Percentiles rank a stretch among this genome's conserved stretches.
Conservation (phyloP, 306 rosid genomes). For the Inga leiocalycina region DNA sequence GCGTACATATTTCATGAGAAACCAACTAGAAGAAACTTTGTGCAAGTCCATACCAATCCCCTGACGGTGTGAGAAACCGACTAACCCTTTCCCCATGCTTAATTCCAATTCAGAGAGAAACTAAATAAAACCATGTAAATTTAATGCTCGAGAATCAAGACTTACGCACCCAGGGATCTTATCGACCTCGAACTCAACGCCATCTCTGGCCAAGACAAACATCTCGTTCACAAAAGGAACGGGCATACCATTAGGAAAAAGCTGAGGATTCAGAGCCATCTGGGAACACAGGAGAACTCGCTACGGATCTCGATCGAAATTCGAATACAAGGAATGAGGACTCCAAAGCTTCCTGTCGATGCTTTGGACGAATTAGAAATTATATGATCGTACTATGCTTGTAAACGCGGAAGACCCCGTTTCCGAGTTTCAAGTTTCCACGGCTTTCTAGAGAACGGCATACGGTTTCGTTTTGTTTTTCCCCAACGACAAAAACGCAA, state of each 20-base stretch:
- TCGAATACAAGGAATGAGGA: not conserved
- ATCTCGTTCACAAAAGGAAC: conserved; percentile 84
- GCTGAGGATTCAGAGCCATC: conserved; percentile 94
- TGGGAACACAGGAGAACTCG: not conserved
- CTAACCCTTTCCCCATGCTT: not conserved
- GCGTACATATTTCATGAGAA: not conserved
- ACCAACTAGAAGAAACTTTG: not conserved
- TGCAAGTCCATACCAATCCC: not conserved
- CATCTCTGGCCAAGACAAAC: conserved; percentile 95
- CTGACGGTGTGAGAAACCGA: not conserved
- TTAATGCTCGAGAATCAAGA: not conserved
- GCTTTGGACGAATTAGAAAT: not conserved
- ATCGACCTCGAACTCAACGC: conserved; percentile 86
- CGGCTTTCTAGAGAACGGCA: not conserved
- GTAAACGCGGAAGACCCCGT: not conserved
- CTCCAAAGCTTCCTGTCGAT: not conserved
- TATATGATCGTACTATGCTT: not conserved
- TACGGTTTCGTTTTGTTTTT: no score
- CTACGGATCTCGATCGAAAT: not conserved
- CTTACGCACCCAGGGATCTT: conserved; percentile 83
- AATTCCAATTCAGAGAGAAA: not conserved
- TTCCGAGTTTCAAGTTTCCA: not conserved
- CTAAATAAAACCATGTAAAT: not conserved
- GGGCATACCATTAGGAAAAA: conserved; percentile 80
- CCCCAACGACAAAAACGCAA: no score